Evolutionary conservation across 495 filamentous ascomycete species (phyloP).

Genomic region (Astrothelium subdiscretum): DNA sequence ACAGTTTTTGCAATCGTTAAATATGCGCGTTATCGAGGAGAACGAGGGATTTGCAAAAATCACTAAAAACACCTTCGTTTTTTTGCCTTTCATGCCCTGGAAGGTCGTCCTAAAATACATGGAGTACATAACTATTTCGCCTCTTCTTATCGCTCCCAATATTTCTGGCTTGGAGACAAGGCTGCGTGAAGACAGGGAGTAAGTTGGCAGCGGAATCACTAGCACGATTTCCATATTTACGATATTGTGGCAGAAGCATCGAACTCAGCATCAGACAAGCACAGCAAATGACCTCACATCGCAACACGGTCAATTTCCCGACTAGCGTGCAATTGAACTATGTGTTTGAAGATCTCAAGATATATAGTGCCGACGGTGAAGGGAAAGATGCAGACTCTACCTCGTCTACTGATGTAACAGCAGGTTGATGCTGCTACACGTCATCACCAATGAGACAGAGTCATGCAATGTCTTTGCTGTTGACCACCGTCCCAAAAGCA

Average conservation of each 20-base stretch:
- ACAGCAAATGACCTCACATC: neutral
- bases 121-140: neutral
- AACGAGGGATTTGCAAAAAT: neutral
- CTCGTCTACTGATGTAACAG: neutral
- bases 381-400: neutral
- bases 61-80: neutral
- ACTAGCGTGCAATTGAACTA: slow-evolving; percentile 4
- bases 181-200: neutral
- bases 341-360: slow-evolving; percentile 6
- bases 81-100: neutral
- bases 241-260: neutral
- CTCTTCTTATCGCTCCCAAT: neutral
- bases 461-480: slow-evolving; percentile 21
- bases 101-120: neutral
- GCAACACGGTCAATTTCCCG: slow-evolving; percentile 3
- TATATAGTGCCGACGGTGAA: slow-evolving; percentile 5
- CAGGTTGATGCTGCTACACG: neutral
- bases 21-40: neutral
- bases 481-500: slow-evolving; percentile 27
- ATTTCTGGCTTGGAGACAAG: neutral
- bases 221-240: neutral
- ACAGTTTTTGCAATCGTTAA: neutral
- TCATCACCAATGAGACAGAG: slow-evolving; percentile 1
- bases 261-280: neutral
- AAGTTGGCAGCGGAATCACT: neutral